Percentiles rank a stretch among this genome's conserved stretches.
Evolutionary conservation across 345 rosid species (phyloP).

Genomic region (Populus ilicifolia): DNA sequence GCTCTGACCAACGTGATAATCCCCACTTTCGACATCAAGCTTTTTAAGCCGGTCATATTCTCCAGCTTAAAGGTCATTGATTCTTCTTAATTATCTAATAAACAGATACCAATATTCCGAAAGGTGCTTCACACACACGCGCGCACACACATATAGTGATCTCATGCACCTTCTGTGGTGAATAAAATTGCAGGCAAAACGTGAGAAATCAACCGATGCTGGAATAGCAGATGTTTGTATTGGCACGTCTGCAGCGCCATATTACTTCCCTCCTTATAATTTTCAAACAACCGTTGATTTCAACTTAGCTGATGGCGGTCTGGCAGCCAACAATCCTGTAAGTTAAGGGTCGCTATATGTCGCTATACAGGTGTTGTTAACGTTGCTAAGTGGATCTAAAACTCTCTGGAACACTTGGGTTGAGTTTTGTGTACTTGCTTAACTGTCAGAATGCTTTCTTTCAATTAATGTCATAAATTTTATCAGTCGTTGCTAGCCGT

Average conservation of each 20-base stretch:
- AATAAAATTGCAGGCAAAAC: not conserved
- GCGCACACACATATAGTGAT: too few relatives aligned
- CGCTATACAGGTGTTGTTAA: too few relatives aligned
- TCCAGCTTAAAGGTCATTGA: constrained; percentile 9
- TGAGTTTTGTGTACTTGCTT: too few relatives aligned
- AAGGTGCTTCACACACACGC: not conserved
- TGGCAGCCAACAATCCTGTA: constrained; percentile 5
- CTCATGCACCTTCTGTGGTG: not conserved
- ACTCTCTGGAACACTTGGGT: too few relatives aligned
- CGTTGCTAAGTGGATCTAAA: too few relatives aligned
- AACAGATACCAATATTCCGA: not conserved
- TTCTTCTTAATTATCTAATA: not conserved
- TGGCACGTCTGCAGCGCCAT: constrained; percentile 19
- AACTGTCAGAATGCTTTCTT: too few relatives aligned
- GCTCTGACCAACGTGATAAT: not conserved
- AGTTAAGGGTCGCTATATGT: not conserved
- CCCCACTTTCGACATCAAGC: constrained; percentile 11
- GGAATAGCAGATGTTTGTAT: constrained; percentile 9
- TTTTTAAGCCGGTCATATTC: constrained; percentile 9
- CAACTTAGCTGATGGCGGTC: constrained; percentile 22
- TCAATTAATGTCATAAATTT: too few relatives aligned
- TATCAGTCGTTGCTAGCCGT: too few relatives aligned
- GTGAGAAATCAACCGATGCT: not conserved
- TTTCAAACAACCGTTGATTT: constrained; percentile 11
- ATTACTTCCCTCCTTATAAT: constrained; percentile 12